Conservation (phyloP, 2,329 filamentous ascomycete genomes). For the Ramichloridium luteum region DNA sequence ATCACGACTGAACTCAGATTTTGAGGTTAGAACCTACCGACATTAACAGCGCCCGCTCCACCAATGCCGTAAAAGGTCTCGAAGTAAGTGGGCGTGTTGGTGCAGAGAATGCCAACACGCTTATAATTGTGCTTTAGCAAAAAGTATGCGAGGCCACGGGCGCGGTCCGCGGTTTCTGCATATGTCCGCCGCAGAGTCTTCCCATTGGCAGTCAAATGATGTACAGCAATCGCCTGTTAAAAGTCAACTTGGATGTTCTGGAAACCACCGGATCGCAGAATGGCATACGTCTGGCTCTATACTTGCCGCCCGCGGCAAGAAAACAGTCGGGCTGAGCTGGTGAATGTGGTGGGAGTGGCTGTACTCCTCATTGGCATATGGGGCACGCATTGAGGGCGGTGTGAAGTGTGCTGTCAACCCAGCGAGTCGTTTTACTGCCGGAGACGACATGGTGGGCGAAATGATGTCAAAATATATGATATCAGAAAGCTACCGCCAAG, state of each 20-base stretch:
- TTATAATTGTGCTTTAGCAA: slow-evolving; percentile 60
- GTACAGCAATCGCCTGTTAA: slow-evolving; percentile 11
- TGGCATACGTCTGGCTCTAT: slow-evolving; percentile 61
- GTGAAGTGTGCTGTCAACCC: slow-evolving; percentile 37
- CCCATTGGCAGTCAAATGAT: slow-evolving; percentile 35
- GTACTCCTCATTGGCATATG: slow-evolving; percentile 12
- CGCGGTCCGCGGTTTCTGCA: slow-evolving; percentile 69
- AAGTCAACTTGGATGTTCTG: no score
- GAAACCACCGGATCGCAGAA: background rate
- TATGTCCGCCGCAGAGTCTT: slow-evolving; percentile 66
- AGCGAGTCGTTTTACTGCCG: slow-evolving; percentile 46
- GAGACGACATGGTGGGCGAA: slow-evolving; percentile 44
- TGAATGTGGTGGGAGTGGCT: slow-evolving; percentile 50
- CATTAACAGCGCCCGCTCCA: slow-evolving; percentile 66
- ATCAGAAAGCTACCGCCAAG: no score
- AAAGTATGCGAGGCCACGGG: slow-evolving; percentile 79
- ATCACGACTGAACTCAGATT: background rate
- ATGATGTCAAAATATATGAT: no score
- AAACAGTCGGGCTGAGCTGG: slow-evolving; percentile 78
- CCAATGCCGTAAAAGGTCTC: slow-evolving; percentile 81
- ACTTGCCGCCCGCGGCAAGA: slow-evolving; percentile 70
- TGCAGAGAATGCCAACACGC: slow-evolving; percentile 72
- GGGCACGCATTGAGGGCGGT: slow-evolving; percentile 21
- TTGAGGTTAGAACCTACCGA: slow-evolving; percentile 34
- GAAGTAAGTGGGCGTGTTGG: slow-evolving; percentile 90